These are phyloP conservation scores for Jatropha multifida DNA, from an alignment of 441 rosid genomes.

Conservation along the genomic window DNA sequence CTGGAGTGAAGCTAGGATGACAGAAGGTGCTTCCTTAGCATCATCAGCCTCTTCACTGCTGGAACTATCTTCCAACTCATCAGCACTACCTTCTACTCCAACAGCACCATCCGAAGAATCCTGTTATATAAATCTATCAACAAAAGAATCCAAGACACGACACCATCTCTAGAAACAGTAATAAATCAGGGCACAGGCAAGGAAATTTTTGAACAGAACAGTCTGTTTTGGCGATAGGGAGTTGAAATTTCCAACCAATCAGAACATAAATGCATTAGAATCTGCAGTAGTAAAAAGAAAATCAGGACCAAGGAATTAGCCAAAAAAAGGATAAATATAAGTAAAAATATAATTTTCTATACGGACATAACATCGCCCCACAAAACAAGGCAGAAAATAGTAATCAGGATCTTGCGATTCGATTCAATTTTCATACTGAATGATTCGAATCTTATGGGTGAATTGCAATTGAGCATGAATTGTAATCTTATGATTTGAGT, in stretches of 20 bases:
- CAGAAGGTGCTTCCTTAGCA: slow-evolving; percentile 49
- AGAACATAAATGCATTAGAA: not conserved
- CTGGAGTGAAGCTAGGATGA: slow-evolving; percentile 40
- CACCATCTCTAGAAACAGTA: not conserved
- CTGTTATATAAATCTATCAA: slow-evolving; percentile 46
- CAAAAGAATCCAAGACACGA: slow-evolving; percentile 3
- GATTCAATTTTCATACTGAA: too few species aligned
- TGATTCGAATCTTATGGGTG: too few species aligned
- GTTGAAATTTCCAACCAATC: not conserved
- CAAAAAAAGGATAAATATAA: not conserved
- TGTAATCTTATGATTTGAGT: too few species aligned
- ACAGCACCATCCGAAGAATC: slow-evolving; percentile 53
- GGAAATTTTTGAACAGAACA: not conserved
- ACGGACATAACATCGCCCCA: too few species aligned
- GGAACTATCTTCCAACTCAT: slow-evolving; percentile 17
- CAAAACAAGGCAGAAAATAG: not conserved
- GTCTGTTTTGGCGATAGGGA: not conserved
- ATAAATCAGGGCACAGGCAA: not conserved
- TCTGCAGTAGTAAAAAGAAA: not conserved
- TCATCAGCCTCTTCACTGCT: slow-evolving; percentile 32
- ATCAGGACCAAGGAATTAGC: not conserved
- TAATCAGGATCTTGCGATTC: too few species aligned
- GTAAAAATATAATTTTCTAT: not conserved
- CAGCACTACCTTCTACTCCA: slow-evolving; percentile 1
- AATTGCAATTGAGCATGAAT: too few species aligned